phyloP scores from a whole-genome alignment of 106 monocot genomes.

The Dactylorhiza incarnata region DNA sequence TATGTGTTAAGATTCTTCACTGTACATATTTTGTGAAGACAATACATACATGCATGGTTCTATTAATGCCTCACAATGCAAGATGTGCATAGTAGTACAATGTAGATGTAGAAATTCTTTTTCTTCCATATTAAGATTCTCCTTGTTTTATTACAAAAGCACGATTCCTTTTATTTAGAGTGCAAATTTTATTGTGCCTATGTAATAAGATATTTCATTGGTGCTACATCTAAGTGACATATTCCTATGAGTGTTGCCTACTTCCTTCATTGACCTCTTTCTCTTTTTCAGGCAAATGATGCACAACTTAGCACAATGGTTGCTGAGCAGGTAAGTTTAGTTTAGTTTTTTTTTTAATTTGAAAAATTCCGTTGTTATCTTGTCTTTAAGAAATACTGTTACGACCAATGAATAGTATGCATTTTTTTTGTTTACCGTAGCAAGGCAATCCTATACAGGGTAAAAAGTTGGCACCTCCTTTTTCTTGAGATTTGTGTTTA shows the following conservation, averaged over 20 bases:
- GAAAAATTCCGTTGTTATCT: not conserved
- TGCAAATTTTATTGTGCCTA: too few species aligned
- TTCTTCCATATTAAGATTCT: not conserved
- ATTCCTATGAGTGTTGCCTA: not conserved
- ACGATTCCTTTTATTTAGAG: not conserved
- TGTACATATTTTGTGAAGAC: not conserved
- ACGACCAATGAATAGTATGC: not conserved
- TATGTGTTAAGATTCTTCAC: not conserved
- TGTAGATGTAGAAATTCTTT: not conserved
- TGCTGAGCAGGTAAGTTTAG: conserved; percentile 70
- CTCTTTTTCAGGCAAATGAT: conserved; percentile 75
- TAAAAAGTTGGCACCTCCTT: not conserved
- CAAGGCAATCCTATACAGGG: not conserved
- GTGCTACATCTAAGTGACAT: too few species aligned
- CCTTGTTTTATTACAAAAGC: not conserved
- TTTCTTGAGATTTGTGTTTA: not conserved
- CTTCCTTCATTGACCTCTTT: conserved; percentile 6
- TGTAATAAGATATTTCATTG: too few species aligned
- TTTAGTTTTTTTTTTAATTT: conserved; percentile 1
- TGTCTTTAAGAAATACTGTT: not conserved
- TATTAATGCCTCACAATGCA: too few species aligned
- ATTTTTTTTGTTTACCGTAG: not conserved
- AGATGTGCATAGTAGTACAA: too few species aligned
- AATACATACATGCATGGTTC: too few species aligned
- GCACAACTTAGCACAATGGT: conserved; percentile 97